Evolutionary conservation across 306 rosid genomes (phyloP).

Genomic region (Glycine latifolia): DNA sequence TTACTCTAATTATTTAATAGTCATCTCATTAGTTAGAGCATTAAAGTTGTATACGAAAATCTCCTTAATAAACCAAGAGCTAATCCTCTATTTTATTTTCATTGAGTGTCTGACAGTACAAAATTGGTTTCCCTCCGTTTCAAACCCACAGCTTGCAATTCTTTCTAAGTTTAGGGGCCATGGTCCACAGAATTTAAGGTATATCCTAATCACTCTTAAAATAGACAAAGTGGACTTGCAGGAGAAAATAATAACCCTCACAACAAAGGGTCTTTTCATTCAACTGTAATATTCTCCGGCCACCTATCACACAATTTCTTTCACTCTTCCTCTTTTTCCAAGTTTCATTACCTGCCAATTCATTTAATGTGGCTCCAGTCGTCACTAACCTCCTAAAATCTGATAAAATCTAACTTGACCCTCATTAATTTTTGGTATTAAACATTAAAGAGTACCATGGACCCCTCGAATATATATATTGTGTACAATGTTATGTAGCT

Average conservation of each 20-base stretch:
- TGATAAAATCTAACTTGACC: constrained; percentile 46
- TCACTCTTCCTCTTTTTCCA: constrained; percentile 47
- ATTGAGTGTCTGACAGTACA: constrained; percentile 34
- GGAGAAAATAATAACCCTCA: constrained; percentile 61
- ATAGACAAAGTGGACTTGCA: constrained; percentile 50
- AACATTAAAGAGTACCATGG: constrained; percentile 26
- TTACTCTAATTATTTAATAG: no score
- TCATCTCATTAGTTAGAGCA: no score
- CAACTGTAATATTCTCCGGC: constrained; percentile 72
- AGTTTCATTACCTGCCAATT: constrained; percentile 41
- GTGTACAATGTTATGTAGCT: constrained; percentile 30
- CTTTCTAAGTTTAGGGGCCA: constrained; percentile 55
- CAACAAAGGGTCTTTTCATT: constrained; percentile 63
- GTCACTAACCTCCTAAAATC: constrained; percentile 32
- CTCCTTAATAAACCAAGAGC: constrained; percentile 7
- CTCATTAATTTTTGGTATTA: not conserved
- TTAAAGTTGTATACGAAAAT: not conserved
- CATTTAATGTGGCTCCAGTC: constrained; percentile 31
- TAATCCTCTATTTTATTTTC: constrained; percentile 21
- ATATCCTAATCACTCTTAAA: constrained; percentile 53
- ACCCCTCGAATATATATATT: constrained; percentile 43
- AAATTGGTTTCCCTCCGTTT: constrained; percentile 44
- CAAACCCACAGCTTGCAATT: constrained; percentile 54
- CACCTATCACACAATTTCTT: constrained; percentile 52
- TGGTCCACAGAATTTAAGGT: constrained; percentile 71